Evolutionary conservation across 139 green algal species (phyloP).

Genomic region (Zygnema circumcarinatum): DNA sequence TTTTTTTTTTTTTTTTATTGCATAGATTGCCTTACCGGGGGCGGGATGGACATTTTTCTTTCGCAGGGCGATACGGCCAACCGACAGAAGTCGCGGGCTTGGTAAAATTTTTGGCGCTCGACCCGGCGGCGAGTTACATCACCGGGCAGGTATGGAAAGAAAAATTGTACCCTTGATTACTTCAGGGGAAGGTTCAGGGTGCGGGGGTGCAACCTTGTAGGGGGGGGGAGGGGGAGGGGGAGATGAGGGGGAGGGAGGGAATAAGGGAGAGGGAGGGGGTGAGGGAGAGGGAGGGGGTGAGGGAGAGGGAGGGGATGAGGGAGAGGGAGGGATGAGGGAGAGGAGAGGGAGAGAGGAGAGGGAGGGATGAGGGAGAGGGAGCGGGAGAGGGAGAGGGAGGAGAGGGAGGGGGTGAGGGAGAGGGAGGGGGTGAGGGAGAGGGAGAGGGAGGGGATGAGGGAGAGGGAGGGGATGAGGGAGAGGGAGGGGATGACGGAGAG

Average conservation of each 20-base stretch:
- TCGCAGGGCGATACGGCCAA: conserved; percentile 62
- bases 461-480: not conserved
- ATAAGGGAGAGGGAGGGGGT: not conserved
- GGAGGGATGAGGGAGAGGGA: not conserved
- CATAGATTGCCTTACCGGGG: too few species aligned
- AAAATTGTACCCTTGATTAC: not conserved
- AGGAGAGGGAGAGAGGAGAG: not conserved
- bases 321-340: not conserved
- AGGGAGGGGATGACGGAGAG: not conserved
- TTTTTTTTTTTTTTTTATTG: too few species aligned
- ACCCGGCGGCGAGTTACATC: conserved; percentile 94
- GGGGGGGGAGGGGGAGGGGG: not conserved
- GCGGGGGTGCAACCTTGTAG: not conserved
- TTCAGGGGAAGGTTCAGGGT: not conserved
- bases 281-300: not conserved
- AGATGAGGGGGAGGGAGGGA: not conserved
- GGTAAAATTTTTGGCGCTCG: conserved; percentile 75
- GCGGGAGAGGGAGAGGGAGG: not conserved
- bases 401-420: too few species aligned
- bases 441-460: not conserved
- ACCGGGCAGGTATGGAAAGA: conserved; percentile 83
- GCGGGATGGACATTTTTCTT: too few species aligned
- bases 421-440: not conserved
- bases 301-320: too few species aligned
- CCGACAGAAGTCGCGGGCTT: conserved; percentile 69